Base-by-base conservation (phyloP, 192 early-diverging fungal species). In the Rhizophagus sp. region DNA sequence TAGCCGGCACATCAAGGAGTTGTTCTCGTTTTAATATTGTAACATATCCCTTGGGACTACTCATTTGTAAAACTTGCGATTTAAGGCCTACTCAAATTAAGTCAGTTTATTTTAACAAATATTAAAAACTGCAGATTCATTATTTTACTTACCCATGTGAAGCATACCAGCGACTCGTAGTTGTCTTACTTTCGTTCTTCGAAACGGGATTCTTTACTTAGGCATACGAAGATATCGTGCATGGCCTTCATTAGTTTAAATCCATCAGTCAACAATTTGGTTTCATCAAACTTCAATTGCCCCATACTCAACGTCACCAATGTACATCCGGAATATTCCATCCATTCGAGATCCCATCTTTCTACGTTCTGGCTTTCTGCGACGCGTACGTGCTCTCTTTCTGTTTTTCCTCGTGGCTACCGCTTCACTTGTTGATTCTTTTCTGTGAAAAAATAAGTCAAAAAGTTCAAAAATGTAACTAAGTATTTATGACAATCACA, bases 161-260 rank as follows among this genome's bases (percentile, higher is more conserved):
- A 76, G 61, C 41, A 78, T 64, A 24, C 64, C 44, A 5, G 44
- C 33, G 13, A 78, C 27, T 49, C 1, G 65, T 2, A 78, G 13
- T 34, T 75, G 0, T 17, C 76, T 78, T 50, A 78, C 24, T 47
- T 33, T 78, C 4, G 3, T 78, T 67, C 64, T 66, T 67, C 64
- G 30, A 67, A 50, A 67, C 47, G 24, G 39, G 33, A 52, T 47
- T 24, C 0, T 75, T 74, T 27, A 67, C 70, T 63, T 22, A 81
- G n/a, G 24, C 57, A 64, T 44, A 80, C 73, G 19, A 80, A 64
- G 11, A 80, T 80, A 68, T 80, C 72, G 33, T 80, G 79, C 79
- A 80, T 75, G 3, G 62, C 49, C 39, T 73, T 80, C 27, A 1
- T 36, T 1, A 80, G 71, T 41, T 80, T 80, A 52, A 62, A 63